Base-by-base conservation (phyloP, 2,329 filamentous ascomycete genomes). In the Akanthomyces lecanii region DNA sequence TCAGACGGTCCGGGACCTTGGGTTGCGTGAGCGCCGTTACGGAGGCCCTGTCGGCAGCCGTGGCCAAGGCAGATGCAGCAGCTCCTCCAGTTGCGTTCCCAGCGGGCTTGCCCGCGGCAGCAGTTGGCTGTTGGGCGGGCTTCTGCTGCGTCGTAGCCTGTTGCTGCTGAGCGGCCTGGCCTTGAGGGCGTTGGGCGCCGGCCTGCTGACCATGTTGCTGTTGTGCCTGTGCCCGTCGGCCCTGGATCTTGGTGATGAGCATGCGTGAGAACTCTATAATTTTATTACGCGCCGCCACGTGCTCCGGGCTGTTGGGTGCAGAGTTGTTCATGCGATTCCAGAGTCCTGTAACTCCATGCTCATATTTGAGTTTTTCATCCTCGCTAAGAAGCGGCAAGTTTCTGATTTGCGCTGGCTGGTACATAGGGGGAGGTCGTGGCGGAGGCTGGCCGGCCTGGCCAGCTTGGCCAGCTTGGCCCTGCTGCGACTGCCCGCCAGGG, bases 211-310 rank as follows among this genome's bases (percentile, higher is more conserved):
- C 64, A 56, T 71, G 69, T 18, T 74, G 71, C 52, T 74, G 72
- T 33, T 75, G 73, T 10, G 74, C 72, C 56, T 76, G 75, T 2
- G 67, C 68, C 36, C 76, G 71, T 21, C 76, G 72, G 57, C 72
- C 70, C 58, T 81, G 77, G 5, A 85, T 77, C 71, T 86, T 87
- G 0, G 71, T 72, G 3, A 79, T 73, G 2, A 89, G 77, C 73
- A 85, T 85, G 50, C 79, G 79, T 0, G 85, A 85, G 69, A 89
- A 88, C 10, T 88, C 84, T 7, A 76, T 72, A 25, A 89, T 82
- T 73, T 87, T 88, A 47, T 79, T 78, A 66, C 80, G 81, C 0
- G 85, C 85, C 0, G 77, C 75, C 28, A 77, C 71, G 52, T 86
- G 80, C 25, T 82, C 78, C 0, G 69, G 68, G 4, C 82, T 83